These are phyloP conservation scores for Nannochloropsis salina DNA, from an alignment of 108 stramenopile species.

Conservation along the genomic window DNA sequence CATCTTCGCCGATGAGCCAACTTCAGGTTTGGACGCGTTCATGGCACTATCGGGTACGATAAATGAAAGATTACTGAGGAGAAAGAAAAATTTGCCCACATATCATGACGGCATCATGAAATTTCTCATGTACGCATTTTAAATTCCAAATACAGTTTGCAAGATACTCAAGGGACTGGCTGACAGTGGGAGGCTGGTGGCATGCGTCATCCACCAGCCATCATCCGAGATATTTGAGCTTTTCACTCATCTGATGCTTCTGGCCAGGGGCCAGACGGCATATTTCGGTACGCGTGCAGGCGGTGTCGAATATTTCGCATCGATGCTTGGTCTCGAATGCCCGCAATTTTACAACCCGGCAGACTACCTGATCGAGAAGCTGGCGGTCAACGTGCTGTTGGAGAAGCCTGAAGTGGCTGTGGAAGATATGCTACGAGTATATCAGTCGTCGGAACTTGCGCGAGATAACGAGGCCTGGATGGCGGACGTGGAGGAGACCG, in stretches of 20 bases:
- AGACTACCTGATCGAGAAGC: conserved; percentile 32
- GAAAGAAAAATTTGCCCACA: no score
- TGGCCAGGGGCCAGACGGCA: conserved; percentile 32
- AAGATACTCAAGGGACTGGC: neutral
- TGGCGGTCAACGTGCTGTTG: neutral
- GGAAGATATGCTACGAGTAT: neutral
- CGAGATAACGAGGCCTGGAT: conserved; percentile 9
- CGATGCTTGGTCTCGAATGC: conserved; percentile 27
- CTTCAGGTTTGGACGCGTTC: conserved; percentile 62
- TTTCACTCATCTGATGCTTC: conserved; percentile 41
- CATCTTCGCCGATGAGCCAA: conserved; percentile 61
- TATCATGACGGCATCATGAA: no score
- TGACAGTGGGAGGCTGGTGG: neutral
- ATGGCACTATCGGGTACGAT: conserved; percentile 40
- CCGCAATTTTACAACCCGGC: conserved; percentile 42
- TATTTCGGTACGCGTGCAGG: conserved; percentile 24
- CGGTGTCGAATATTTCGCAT: conserved; percentile 32
- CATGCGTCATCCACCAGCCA: neutral
- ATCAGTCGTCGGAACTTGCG: neutral
- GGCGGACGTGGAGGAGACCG: neutral
- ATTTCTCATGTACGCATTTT: no score
- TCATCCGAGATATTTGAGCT: conserved; percentile 27
- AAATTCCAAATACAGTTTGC: neutral
- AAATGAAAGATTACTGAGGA: neutral
- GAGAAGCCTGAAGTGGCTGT: neutral